These are phyloP conservation scores for Articulospora tetracladia DNA, from an alignment of 495 filamentous ascomycete species.

Conservation along the genomic window DNA sequence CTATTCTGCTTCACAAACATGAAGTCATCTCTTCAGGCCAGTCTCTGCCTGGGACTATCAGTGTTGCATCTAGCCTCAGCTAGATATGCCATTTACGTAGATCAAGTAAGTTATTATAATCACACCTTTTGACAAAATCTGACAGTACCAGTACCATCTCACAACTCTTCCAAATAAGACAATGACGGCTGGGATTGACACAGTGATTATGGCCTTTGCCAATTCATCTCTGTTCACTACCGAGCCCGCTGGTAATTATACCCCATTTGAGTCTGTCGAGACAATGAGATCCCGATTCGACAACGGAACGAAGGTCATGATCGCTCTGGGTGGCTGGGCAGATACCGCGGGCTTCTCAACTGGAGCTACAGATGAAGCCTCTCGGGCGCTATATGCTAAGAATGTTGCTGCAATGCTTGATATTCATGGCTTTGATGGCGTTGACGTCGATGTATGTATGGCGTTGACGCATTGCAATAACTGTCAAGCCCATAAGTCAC, in stretches of 20 bases:
- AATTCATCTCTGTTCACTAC: conserved; percentile 47
- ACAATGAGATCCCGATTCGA: conserved; percentile 49
- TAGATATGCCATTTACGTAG: conserved; percentile 7
- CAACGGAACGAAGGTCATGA: conserved; percentile 50
- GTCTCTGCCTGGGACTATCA: neutral
- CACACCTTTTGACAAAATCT: neutral
- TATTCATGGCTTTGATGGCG: conserved; percentile 50
- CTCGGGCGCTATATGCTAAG: conserved; percentile 51
- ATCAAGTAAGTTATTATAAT: conserved; percentile 1
- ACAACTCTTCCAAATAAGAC: conserved; percentile 25
- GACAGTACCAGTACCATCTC: conserved; percentile 27
- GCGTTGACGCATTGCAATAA: too few species aligned
- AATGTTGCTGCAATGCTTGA: conserved; percentile 52
- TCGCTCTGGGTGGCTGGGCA: conserved; percentile 65
- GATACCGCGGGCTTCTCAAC: conserved; percentile 51
- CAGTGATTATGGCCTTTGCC: conserved; percentile 60
- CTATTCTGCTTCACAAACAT: neutral
- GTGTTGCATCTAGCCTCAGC: neutral
- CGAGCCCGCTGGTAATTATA: conserved; percentile 36
- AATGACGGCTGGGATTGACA: conserved; percentile 37
- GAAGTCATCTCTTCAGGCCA: neutral
- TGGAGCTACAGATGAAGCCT: conserved; percentile 45
- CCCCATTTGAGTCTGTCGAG: conserved; percentile 46
- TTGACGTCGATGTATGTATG: conserved; percentile 41
- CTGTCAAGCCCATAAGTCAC: too few species aligned